Evolutionary conservation across 495 filamentous ascomycete species (phyloP).

Genomic region (Delitschia confertaspora): DNA sequence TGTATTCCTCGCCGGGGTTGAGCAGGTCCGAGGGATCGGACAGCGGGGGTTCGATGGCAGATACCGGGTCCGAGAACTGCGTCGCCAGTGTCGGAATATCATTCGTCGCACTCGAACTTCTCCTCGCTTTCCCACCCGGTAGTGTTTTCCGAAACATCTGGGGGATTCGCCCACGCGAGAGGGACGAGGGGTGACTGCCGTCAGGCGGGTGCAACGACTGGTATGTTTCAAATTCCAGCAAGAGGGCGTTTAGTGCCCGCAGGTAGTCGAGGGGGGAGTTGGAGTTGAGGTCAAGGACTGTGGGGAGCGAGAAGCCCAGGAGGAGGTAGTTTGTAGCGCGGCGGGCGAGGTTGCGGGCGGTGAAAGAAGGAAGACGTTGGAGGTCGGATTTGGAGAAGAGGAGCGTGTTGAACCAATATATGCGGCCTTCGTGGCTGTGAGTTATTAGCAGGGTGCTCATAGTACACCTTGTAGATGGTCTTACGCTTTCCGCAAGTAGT

Average conservation of each 20-base stretch:
- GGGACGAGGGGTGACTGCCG: constrained; percentile 57
- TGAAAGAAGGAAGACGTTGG: constrained; percentile 73
- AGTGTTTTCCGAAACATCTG: constrained; percentile 72
- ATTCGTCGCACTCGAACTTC: constrained; percentile 60
- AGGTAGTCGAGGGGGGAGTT: constrained; percentile 74
- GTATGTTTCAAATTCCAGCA: constrained; percentile 87
- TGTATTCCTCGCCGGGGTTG: constrained; percentile 65
- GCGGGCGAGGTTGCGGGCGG: constrained; percentile 68
- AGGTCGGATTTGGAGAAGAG: constrained; percentile 81
- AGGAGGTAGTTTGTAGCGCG: constrained; percentile 88
- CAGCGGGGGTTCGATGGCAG: constrained; percentile 31
- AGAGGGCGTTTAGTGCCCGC: constrained; percentile 72
- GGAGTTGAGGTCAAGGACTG: constrained; percentile 76
- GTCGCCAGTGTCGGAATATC: constrained; percentile 9
- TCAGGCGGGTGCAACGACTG: constrained; percentile 74
- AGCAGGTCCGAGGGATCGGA: constrained; percentile 17
- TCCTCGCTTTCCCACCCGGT: constrained; percentile 54
- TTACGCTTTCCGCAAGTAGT: constrained; percentile 86
- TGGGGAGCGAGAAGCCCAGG: constrained; percentile 82
- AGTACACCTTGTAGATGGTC: constrained; percentile 30
- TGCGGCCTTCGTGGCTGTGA: constrained; percentile 73
- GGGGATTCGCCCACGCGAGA: constrained; percentile 68
- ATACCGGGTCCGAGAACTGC: constrained; percentile 39
- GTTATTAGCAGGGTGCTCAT: constrained; percentile 1
- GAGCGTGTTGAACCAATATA: constrained; percentile 97